These are phyloP conservation scores for Lepiota brunneoincarnata DNA, from an alignment of 768 basidiomycete species.

Conservation along the genomic window DNA sequence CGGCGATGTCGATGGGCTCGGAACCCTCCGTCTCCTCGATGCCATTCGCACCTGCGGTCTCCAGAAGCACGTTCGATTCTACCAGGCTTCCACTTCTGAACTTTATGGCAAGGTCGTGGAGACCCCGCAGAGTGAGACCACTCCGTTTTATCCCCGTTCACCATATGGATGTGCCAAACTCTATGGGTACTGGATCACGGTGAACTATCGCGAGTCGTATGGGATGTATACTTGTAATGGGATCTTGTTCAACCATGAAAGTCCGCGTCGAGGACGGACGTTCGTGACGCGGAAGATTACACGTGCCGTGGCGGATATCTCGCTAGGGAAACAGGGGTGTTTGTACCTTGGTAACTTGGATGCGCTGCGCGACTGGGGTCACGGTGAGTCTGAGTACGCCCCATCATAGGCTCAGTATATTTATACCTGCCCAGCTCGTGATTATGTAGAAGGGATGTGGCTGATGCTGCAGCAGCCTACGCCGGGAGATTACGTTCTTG, in stretches of 20 bases:
- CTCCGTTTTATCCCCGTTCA: slow-evolving; percentile 97
- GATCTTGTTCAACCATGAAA: slow-evolving; percentile 98
- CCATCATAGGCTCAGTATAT: not conserved
- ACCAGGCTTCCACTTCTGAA: slow-evolving; percentile 97
- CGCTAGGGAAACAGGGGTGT: slow-evolving; percentile 83
- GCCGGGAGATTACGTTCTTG: slow-evolving; percentile 90
- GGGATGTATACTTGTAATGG: slow-evolving; percentile 97
- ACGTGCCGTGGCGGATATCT: slow-evolving; percentile 90
- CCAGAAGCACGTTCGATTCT: slow-evolving; percentile 91
- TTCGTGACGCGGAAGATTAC: slow-evolving; percentile 97
- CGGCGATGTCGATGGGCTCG: slow-evolving; percentile 93
- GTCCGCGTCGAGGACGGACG: slow-evolving; percentile 89
- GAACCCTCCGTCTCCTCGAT: slow-evolving; percentile 93
- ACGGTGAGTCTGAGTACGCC: slow-evolving; percentile 54
- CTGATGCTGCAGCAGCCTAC: slow-evolving; percentile 85
- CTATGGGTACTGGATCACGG: slow-evolving; percentile 87
- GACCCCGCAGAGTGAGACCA: slow-evolving; percentile 93
- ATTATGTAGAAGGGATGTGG: slow-evolving; percentile 99
- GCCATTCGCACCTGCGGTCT: slow-evolving; percentile 95
- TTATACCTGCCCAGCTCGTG: slow-evolving; percentile 50
- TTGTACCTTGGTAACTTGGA: slow-evolving; percentile 94
- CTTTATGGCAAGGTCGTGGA: slow-evolving; percentile 96
- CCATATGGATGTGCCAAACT: slow-evolving; percentile 97
- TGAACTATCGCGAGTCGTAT: slow-evolving; percentile 94
- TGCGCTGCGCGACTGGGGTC: slow-evolving; percentile 96